Base-by-base conservation (phyloP, 1,284 basidiomycete species). In the Ceratobasidium sp. region DNA sequence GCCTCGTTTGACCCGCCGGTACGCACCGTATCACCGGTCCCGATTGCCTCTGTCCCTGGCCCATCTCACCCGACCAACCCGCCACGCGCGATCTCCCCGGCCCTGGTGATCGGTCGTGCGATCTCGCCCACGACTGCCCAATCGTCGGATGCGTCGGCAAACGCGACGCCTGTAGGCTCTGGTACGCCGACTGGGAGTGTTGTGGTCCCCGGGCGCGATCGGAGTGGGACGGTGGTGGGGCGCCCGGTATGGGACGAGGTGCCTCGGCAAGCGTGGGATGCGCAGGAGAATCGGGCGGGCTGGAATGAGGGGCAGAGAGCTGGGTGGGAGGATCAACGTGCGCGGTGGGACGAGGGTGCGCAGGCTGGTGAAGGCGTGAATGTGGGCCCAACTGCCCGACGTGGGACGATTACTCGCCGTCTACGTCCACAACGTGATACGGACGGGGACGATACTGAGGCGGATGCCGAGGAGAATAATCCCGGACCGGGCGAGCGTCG, bases 221-320 rank as follows among this genome's bases (percentile, higher is more conserved):
- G 93, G 50, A 93, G 92, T 80, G 92, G 92, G 5, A 94, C 93
- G 0, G 88, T 94, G 77, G 90, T 94, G 74, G 92, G 88, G 14
- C 89, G 90, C 10, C 88, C 90, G 0, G 82, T 88, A 14, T 92
- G 91, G 91, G 90, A 92, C 64, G 67, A 57, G 44, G 38, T 71
- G 35, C 57, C 70, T 7, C 52, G 66, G n/a, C 35, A n/a, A 79
- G 85, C 84, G 23, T 76, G 54, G 68, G 59, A 54, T 20, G 70
- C 27, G 38, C 69, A 65, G 20, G 38, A 33, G 8, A 30, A 20
- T 14, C 46, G 50, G 12, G 23, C 71, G 16, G 30, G 67, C 4
- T 44, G 68, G 52, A 38, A 46, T 48, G 60, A 50, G 16, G 52
- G 55, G 16, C 68, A 38, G 20, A 35, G 66, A 16, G 52, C 57